phyloP scores from a whole-genome alignment of 345 rosid genomes.

The Durio zibethinus region DNA sequence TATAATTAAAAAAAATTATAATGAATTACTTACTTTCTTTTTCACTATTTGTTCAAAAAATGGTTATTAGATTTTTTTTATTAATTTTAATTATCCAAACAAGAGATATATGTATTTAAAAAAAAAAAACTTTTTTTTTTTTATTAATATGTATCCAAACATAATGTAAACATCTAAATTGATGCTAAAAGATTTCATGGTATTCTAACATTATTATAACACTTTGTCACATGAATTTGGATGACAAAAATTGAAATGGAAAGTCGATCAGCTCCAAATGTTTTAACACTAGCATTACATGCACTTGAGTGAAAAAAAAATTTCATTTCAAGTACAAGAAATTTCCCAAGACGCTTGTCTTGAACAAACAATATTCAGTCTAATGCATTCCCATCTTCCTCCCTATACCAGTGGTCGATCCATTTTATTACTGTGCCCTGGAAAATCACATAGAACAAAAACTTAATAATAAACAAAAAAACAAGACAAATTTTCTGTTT shows the following conservation, averaged over 20 bases:
- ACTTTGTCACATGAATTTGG: not conserved
- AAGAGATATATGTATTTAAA: too few relatives aligned
- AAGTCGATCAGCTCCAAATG: not conserved
- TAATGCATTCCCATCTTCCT: not conserved
- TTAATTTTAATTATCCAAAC: too few relatives aligned
- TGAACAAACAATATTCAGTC: not conserved
- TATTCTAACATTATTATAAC: not conserved
- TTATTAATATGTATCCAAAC: too few relatives aligned
- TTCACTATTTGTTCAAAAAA: too few relatives aligned
- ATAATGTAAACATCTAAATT: not conserved
- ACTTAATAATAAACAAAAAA: too few relatives aligned
- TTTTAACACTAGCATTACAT: slow-evolving; percentile 1
- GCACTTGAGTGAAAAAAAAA: not conserved
- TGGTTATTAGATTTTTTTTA: too few relatives aligned
- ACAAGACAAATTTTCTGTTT: too few relatives aligned
- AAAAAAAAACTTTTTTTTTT: too few relatives aligned
- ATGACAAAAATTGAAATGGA: not conserved
- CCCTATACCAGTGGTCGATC: not conserved
- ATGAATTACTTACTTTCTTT: too few relatives aligned
- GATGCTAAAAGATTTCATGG: not conserved
- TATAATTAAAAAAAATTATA: too few relatives aligned
- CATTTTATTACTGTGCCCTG: not conserved
- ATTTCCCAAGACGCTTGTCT: not conserved
- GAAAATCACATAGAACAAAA: not conserved
- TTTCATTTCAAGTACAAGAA: slow-evolving; percentile 7